Conservation (phyloP, 768 basidiomycete species). For the Lentinula detonsa region DNA sequence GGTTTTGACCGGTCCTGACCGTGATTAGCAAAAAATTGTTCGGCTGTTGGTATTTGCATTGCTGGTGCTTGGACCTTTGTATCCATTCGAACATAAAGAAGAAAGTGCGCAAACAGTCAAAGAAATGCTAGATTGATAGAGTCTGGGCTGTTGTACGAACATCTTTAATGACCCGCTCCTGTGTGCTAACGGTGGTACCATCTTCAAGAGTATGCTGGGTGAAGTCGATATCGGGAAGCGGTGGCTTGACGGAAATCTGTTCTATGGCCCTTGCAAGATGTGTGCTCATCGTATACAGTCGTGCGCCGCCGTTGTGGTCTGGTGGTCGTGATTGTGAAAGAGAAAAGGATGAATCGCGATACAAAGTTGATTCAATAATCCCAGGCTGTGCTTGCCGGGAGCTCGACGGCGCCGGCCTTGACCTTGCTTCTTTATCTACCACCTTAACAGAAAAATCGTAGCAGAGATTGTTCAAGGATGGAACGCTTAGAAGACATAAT, state of each 20-base stretch:
- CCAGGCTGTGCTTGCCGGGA: constrained; percentile 2
- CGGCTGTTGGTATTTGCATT: constrained; percentile 84
- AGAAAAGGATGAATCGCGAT: constrained; percentile 5
- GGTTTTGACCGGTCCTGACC: constrained; percentile 82
- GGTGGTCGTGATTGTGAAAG: background rate
- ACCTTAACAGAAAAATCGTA: too few relatives aligned
- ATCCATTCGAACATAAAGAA: background rate
- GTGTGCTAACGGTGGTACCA: constrained; percentile 85
- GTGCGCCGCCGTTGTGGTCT: constrained; percentile 4
- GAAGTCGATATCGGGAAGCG: constrained; percentile 72
- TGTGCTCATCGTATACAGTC: constrained; percentile 29
- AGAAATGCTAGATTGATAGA: background rate
- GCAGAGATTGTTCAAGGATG: too few relatives aligned
- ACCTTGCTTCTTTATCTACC: too few relatives aligned
- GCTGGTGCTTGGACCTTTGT: constrained; percentile 94
- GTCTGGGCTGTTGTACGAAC: constrained; percentile 37
- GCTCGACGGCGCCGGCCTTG: background rate
- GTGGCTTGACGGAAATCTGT: constrained; percentile 49
- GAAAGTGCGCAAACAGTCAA: background rate
- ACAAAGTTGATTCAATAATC: background rate
- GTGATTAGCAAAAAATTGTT: constrained; percentile 81
- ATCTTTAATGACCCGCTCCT: constrained; percentile 95
- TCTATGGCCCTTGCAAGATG: constrained; percentile 65
- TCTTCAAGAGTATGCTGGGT: constrained; percentile 92
- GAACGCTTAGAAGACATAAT: too few relatives aligned